phyloP scores from a whole-genome alignment of 2,329 filamentous ascomycete species.

The Penicillium expansum region DNA sequence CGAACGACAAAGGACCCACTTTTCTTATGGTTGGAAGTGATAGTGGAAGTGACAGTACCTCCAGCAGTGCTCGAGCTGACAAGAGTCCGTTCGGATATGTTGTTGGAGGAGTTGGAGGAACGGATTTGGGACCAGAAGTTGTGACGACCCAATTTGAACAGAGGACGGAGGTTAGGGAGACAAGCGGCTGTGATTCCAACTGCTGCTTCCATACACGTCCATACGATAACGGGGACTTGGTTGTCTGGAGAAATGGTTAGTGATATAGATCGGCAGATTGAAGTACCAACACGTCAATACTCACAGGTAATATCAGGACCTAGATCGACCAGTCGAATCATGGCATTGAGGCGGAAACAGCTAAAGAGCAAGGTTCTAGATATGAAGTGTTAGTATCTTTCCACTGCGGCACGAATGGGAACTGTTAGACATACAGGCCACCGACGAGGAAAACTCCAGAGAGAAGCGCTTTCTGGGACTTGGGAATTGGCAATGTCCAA shows the following conservation, averaged over 20 bases:
- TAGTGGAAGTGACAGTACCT: slow-evolving; percentile 3
- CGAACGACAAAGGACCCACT: neutral
- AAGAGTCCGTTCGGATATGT: slow-evolving; percentile 12
- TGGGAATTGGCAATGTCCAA: slow-evolving; percentile 27
- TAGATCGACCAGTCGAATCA: slow-evolving; percentile 23
- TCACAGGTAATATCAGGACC: slow-evolving; percentile 32
- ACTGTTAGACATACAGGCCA: slow-evolving; percentile 21
- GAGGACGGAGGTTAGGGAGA: slow-evolving; percentile 29
- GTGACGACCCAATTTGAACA: slow-evolving; percentile 20
- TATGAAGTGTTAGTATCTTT: neutral
- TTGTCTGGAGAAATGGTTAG: slow-evolving; percentile 19
- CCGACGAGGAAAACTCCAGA: slow-evolving; percentile 32
- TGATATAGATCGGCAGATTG: neutral
- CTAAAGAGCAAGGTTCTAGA: slow-evolving; percentile 28
- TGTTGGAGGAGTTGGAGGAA: slow-evolving; percentile 13
- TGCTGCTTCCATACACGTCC: slow-evolving; percentile 32
- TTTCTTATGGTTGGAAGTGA: neutral
- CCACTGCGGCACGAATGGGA: neutral
- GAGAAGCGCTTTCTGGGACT: slow-evolving; percentile 24
- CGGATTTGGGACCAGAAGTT: slow-evolving; percentile 23
- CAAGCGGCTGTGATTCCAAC: slow-evolving; percentile 33
- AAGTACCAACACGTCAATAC: neutral
- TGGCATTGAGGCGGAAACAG: slow-evolving; percentile 27
- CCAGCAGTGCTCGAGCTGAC: neutral
- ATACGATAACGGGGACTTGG: slow-evolving; percentile 30